Evolutionary conservation across 495 filamentous ascomycete species (phyloP).

Genomic region (Neohortaea acidophila): DNA sequence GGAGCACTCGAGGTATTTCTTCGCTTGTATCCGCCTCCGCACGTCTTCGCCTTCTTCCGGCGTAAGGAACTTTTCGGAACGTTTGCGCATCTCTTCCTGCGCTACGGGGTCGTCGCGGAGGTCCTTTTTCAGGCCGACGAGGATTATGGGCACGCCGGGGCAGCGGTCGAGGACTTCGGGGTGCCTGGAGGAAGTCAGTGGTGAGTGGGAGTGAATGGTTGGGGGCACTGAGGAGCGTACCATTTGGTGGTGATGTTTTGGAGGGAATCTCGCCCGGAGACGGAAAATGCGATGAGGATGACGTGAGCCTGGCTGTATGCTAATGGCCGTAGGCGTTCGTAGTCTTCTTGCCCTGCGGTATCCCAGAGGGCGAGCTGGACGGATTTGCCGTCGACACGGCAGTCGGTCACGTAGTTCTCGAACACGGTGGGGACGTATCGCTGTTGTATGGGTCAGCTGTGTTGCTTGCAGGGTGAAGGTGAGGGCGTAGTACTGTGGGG

Average conservation of each 20-base stretch:
- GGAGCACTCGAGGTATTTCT: constrained; percentile 95
- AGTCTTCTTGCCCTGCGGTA: constrained; percentile 36
- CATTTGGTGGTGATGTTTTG: constrained; percentile 99
- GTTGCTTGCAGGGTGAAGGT: constrained; percentile 1
- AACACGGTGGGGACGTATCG: constrained; percentile 31
- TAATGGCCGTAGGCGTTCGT: constrained; percentile 65
- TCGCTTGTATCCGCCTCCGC: constrained; percentile 71
- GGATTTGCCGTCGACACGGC: constrained; percentile 34
- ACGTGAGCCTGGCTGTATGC: constrained; percentile 98
- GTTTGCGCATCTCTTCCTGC: constrained; percentile 94
- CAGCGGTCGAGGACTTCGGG: constrained; percentile 85
- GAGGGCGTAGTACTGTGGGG: constrained; percentile 72
- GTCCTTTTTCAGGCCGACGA: constrained; percentile 97
- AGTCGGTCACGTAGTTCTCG: constrained; percentile 35
- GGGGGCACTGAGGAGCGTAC: constrained; percentile 40
- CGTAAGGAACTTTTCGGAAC: constrained; percentile 71
- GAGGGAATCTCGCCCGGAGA: constrained; percentile 90
- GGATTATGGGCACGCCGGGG: constrained; percentile 82
- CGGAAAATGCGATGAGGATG: constrained; percentile 86
- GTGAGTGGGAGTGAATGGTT: not conserved
- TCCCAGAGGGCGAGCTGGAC: constrained; percentile 36
- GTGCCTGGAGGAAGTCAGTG: constrained; percentile 9
- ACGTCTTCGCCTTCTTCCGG: constrained; percentile 64
- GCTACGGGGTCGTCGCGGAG: constrained; percentile 86
- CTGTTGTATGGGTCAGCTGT: constrained; percentile 7